These are phyloP conservation scores for Cerrena zonata DNA, from an alignment of 1,284 basidiomycete species.

Conservation along the genomic window DNA sequence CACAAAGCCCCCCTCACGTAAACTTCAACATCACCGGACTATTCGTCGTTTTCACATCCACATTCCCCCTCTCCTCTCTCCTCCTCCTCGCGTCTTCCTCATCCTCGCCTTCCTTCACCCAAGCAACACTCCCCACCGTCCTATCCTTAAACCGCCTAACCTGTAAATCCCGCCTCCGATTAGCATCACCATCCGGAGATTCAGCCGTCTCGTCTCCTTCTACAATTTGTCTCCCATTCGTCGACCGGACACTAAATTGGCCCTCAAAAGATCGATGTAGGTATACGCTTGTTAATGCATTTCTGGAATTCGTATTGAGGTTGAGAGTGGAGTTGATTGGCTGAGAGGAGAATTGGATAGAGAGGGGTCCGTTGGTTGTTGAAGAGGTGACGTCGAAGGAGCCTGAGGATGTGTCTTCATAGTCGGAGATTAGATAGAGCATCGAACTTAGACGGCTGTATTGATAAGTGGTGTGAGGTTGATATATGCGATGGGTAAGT, in stretches of 20 bases:
- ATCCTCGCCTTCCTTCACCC: slow-evolving; percentile 5
- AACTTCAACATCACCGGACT: slow-evolving; percentile 9
- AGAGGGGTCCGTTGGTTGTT: slow-evolving; percentile 23
- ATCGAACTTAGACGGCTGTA: slow-evolving; percentile 23
- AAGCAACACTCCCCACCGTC: slow-evolving; percentile 11
- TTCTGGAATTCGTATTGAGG: slow-evolving; percentile 29
- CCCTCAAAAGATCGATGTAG: slow-evolving; percentile 42
- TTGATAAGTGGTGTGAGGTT: background rate
- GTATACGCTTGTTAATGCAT: slow-evolving; percentile 26
- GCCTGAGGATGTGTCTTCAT: slow-evolving; percentile 23
- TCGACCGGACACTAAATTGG: slow-evolving; percentile 21
- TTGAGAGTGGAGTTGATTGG: slow-evolving; percentile 35
- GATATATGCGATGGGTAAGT: background rate
- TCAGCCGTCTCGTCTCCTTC: slow-evolving; percentile 1
- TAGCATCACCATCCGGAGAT: slow-evolving; percentile 11
- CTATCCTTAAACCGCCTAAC: background rate
- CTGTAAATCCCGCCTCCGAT: background rate
- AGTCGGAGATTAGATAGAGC: slow-evolving; percentile 24
- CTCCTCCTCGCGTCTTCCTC: background rate
- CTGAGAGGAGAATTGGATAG: slow-evolving; percentile 27
- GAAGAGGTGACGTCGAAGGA: slow-evolving; percentile 25
- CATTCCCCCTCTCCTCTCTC: slow-evolving; percentile 7
- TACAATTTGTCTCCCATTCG: slow-evolving; percentile 4
- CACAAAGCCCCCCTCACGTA: too few relatives aligned
- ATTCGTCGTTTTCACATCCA: slow-evolving; percentile 11